Conservation (phyloP, 805 yeast species). For the Candida succiphila region DNA sequence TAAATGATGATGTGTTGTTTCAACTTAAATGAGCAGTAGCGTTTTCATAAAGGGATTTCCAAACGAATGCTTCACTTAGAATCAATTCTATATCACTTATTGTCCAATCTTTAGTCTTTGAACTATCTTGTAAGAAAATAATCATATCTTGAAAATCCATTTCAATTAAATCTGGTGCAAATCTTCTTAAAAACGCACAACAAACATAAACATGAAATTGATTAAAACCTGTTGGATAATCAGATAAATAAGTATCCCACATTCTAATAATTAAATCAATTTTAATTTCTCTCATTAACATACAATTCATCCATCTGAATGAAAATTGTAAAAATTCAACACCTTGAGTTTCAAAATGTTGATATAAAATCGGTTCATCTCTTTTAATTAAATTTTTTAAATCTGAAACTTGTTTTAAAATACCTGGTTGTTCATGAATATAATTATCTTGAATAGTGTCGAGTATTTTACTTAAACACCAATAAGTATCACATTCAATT, state of each 20-base stretch:
- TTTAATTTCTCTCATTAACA: constrained; percentile 86
- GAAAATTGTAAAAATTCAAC: constrained; percentile 94
- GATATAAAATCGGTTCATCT: constrained; percentile 64
- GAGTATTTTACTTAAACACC: constrained; percentile 87
- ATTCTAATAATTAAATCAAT: constrained; percentile 74
- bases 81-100: constrained; percentile 87
- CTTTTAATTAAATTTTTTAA: constrained; percentile 67
- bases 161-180: constrained; percentile 65
- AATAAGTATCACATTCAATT: constrained; percentile 92
- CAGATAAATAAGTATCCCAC: constrained; percentile 94
- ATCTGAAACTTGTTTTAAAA: constrained; percentile 80
- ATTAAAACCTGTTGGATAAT: constrained; percentile 70
- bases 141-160: constrained; percentile 95
- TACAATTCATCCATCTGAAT: constrained; percentile 98
- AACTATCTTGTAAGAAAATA: constrained; percentile 77
- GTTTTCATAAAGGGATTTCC: constrained; percentile 89
- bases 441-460: constrained; percentile 96
- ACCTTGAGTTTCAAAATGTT: constrained; percentile 70
- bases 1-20: too few relatives aligned
- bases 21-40: constrained; percentile 84
- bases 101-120: constrained; percentile 75
- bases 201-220: constrained; percentile 95
- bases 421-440: constrained; percentile 98
- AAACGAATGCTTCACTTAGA: constrained; percentile 90
- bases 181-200: constrained; percentile 88